Evolutionary conservation across 192 early-diverging fungal genomes (phyloP).

Genomic region (Rhizophagus clarus): DNA sequence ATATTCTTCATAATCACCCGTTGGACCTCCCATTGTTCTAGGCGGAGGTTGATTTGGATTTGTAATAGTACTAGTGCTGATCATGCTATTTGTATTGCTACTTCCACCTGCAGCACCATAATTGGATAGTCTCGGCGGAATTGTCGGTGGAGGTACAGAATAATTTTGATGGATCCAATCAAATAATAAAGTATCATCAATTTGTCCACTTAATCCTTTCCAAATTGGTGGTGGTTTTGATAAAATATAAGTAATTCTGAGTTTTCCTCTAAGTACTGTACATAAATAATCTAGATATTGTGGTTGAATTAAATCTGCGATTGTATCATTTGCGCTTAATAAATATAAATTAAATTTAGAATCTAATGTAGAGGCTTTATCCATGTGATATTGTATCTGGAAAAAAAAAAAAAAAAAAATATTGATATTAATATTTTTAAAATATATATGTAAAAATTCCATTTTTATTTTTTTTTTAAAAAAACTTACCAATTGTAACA

Average conservation of each 20-base stretch:
- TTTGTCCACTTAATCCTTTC: not conserved
- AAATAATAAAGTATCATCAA: not conserved
- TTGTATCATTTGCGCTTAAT: not conserved
- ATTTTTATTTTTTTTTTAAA: too few species aligned
- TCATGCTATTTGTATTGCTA: not conserved
- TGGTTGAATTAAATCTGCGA: conserved; percentile 3
- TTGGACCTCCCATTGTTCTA: not conserved
- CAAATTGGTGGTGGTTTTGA: not conserved
- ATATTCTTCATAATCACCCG: not conserved
- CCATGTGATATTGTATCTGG: conserved; percentile 11
- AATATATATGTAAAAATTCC: too few species aligned
- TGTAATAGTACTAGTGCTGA: not conserved
- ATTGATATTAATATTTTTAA: not conserved
- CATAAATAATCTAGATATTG: not conserved
- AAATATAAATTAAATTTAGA: not conserved
- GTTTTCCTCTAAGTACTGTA: not conserved
- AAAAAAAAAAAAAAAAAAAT: too few species aligned
- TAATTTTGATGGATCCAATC: conserved; percentile 19
- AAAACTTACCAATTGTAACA: conserved; percentile 20
- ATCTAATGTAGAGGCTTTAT: not conserved
- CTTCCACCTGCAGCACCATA: not conserved
- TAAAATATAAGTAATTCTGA: conserved; percentile 14
- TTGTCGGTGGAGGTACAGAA: not conserved
- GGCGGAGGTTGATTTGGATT: too few species aligned
- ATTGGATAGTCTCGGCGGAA: not conserved